These are phyloP conservation scores for Fusarium palustre DNA, from an alignment of 2,329 filamentous ascomycete species.

Conservation along the genomic window DNA sequence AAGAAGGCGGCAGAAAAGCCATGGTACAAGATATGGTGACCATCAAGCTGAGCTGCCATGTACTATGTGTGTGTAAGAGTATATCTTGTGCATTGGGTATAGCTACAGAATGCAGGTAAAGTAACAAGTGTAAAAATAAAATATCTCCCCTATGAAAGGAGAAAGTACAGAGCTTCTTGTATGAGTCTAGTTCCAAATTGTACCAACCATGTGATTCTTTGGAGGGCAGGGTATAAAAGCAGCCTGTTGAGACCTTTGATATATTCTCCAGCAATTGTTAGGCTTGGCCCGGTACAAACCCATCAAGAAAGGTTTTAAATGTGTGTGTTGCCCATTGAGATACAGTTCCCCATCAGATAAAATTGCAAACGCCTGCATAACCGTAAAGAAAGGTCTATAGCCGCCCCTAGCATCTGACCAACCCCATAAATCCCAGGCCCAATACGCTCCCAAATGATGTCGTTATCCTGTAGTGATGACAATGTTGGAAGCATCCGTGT, in stretches of 20 bases:
- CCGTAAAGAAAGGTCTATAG: slow-evolving; percentile 14
- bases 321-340: not conserved
- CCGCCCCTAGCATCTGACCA: not conserved
- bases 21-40: slow-evolving; percentile 70
- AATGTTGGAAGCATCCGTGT: slow-evolving; percentile 52
- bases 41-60: slow-evolving; percentile 21
- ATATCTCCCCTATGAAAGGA: not conserved
- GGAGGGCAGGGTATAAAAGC: slow-evolving; percentile 37
- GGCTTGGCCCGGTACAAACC: slow-evolving; percentile 6
- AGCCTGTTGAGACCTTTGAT: slow-evolving; percentile 21
- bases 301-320: slow-evolving; percentile 10
- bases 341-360: slow-evolving; percentile 6
- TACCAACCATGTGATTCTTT: slow-evolving; percentile 18
- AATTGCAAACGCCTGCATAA: slow-evolving; percentile 32
- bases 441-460: slow-evolving; percentile 1
- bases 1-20: slow-evolving; percentile 54
- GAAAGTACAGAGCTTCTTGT: slow-evolving; percentile 6
- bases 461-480: slow-evolving; percentile 50
- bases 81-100: slow-evolving; percentile 34
- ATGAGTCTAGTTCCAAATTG: slow-evolving; percentile 7
- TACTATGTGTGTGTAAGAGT: slow-evolving; percentile 45
- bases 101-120: slow-evolving; percentile 11
- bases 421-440: not conserved
- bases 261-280: slow-evolving; percentile 21
- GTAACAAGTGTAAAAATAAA: slow-evolving; percentile 19